Base-by-base conservation (phyloP, 371 early-diverging fungal genomes). In the Coemansia sp. region DNA sequence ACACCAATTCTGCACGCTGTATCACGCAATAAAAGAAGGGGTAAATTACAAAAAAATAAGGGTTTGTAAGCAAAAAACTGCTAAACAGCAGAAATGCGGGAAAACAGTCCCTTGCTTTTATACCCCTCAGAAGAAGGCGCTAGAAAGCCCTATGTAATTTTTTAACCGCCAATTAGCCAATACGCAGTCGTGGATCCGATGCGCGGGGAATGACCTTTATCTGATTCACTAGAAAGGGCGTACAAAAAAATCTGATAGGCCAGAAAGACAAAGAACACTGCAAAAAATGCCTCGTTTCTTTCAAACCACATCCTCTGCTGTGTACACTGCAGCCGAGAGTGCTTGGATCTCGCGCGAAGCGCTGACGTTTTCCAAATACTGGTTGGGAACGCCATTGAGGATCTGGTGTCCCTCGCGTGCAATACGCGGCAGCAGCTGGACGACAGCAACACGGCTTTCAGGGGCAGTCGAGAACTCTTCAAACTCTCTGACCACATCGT, bases 371-470 rank as follows among this genome's bases (percentile, higher is more conserved):
- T 94, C 92, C 7, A 94, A 78, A 66, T 89, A 96, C 66, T 87
- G 84, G 79, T 94, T 94, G 23, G 90, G 90, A 11, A 86, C 85
- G 23, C 94, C 92, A 76, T 92, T 88, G 59, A 95, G 83, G 32
- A 93, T 86, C 64, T 85, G 68, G 69, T 94, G 91, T 11, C 88
- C 90, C 74, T 91, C 88, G 58, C 89, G 85, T 19, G 90, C 85
- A 55, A 94, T 84, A 56, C 84, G 65, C 19, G 95, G 94, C 66
- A 96, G 71, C 39, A 93, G 74, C 60, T 87, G 87, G 2, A 90
- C 94, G 15, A 96, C 70, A 1, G 90, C 86, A 8, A 92, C 74
- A 46, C 57, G 71, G 69, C 79, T 78, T 24, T 84, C 85, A 5
- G 81, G 62, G 3, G 73, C 63, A 15, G 61, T 73, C 8, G 81